These are phyloP conservation scores for Ophiostoma populinum DNA, from an alignment of 2,329 filamentous ascomycete genomes.

Conservation along the genomic window DNA sequence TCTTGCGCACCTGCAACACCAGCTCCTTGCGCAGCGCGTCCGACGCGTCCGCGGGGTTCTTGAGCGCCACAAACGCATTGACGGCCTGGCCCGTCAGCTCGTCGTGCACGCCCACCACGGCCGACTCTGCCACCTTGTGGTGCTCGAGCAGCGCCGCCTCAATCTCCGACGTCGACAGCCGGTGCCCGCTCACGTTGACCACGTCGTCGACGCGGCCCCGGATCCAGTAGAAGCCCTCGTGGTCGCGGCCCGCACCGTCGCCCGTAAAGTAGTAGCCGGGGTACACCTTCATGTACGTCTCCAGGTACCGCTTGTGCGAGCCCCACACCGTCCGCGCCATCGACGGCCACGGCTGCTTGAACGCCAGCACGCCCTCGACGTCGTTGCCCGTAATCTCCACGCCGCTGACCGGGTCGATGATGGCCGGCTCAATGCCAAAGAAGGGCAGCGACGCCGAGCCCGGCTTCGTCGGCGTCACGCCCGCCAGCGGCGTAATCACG, in stretches of 20 bases:
- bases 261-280: conserved; percentile 95
- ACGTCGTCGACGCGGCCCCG: conserved; percentile 96
- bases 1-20: conserved; percentile 86
- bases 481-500: conserved; percentile 84
- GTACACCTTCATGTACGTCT: conserved; percentile 95
- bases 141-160: conserved; percentile 94
- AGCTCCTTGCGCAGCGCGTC: conserved; percentile 86
- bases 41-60: conserved; percentile 58
- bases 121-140: conserved; percentile 74
- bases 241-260: conserved; percentile 87
- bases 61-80: conserved; percentile 89
- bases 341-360: conserved; percentile 96
- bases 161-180: conserved; percentile 92
- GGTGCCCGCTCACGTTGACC: conserved; percentile 92
- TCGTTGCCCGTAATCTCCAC: conserved; percentile 90
- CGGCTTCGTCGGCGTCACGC: conserved; percentile 90
- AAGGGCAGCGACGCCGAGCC: conserved; percentile 91
- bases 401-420: conserved; percentile 90
- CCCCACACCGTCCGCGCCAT: conserved; percentile 98
- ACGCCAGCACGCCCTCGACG: conserved; percentile 88
- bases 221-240: conserved; percentile 99
- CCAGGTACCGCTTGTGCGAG: conserved; percentile 95
- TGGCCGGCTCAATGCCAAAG: conserved; percentile 94
- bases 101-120: conserved; percentile 82
- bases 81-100: conserved; percentile 95